Percentiles rank a stretch among this genome's conserved stretches.
Evolutionary conservation across 257 asterid genomes (phyloP).

Genomic region (Solanum acaule): DNA sequence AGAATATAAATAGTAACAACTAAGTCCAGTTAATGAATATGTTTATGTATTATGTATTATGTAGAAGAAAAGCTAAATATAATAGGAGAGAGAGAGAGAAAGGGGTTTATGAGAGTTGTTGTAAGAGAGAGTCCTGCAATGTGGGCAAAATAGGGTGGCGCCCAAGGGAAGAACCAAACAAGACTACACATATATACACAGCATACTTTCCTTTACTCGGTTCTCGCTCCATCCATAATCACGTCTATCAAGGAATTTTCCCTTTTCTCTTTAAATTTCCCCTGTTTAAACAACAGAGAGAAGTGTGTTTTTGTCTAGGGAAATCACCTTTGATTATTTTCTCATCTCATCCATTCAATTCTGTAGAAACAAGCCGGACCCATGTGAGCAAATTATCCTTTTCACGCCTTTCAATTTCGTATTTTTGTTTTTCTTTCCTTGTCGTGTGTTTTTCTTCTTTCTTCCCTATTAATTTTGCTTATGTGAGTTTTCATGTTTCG

Average conservation of each 20-base stretch:
- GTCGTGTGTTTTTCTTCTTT: not conserved
- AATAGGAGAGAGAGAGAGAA: not conserved
- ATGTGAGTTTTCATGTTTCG: not conserved
- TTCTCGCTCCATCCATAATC: not conserved
- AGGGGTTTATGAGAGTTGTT: not conserved
- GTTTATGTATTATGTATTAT: not conserved
- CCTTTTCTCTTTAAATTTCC: not conserved
- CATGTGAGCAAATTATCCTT: not conserved
- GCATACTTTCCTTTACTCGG: not conserved
- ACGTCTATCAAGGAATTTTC: not conserved
- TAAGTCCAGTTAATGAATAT: rapidly evolving
- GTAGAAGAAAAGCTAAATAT: not conserved
- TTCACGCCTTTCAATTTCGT: not conserved
- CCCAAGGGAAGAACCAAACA: not conserved
- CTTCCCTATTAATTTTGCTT: not conserved
- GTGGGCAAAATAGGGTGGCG: not conserved
- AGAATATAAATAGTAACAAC: too few relatives aligned
- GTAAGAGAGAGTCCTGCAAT: not conserved
- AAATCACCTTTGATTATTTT: not conserved
- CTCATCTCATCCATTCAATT: not conserved
- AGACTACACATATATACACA: not conserved
- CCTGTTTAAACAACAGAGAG: not conserved
- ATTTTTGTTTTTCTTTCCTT: not conserved
- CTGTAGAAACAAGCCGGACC: not conserved
- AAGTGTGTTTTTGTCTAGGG: not conserved